Base-by-base conservation (phyloP, 225 moss, liverwort and hornwort genomes). In the Polytrichum formosum region DNA sequence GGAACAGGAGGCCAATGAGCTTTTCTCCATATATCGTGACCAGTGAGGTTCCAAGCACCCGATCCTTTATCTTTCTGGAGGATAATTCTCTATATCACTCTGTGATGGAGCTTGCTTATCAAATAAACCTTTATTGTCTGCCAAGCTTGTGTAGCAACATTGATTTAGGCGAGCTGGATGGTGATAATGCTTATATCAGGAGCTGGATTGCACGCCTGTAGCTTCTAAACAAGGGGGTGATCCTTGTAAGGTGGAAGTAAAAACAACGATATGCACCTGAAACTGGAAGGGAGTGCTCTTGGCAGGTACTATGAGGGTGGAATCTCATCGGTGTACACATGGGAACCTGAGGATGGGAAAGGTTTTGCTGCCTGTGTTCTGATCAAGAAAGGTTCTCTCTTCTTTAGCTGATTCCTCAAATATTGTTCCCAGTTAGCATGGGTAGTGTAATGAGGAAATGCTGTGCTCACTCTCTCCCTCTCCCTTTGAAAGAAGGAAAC, bases 251-350 rank as follows among this genome's bases (percentile, higher is more conserved):
- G 2, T 46, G 46, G 16, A 16, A 46, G 46, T 46, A 46, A 46
- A 35, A 13, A 13, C 13, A 46, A 46, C 46, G 16, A 13, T 46
- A 3, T 46, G 46, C 46, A 46, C 13, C 46, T 46, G 46, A 46
- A 46, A 46, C 46, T 46, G 46, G 13, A 46, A 46, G 46, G 46
- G 46, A 46, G 13, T 46, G 46, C 46, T 76, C 67, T 56, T 58
- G 65, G 37, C 83, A 95, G 92, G 80, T 96, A 96, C 64, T 96
- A 96, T 74, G 96, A 96, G 83, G 96, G 93, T 69, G 96, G 91
- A 26, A 91, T 91, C 63, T 96, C 96, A n/a, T 96, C 93, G 33
- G 96, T 93, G 70, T 93, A 91, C 73, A 79, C 90, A 74, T 93
- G 90, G 93, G 93, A 96, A 69, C 84, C 91, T 65, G 91, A 93